Base-by-base conservation (phyloP, 140 eudicot species). In the Flaveria floridana region DNA sequence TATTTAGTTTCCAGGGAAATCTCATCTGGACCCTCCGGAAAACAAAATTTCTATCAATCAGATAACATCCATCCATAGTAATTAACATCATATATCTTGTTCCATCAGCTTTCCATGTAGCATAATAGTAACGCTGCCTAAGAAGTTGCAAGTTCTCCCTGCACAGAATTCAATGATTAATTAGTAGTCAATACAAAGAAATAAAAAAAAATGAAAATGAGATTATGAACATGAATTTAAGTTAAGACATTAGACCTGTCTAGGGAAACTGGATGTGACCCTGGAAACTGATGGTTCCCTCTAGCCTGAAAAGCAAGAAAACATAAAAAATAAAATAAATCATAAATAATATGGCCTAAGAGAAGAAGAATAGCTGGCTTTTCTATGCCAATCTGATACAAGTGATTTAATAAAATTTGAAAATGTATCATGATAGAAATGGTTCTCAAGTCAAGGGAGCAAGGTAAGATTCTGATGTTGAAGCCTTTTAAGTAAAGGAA, bases 41-140 rank as follows among this genome's bases (percentile, higher is more conserved):
- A 46, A 65, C 88, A 73, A 94, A 94, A 82, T 84, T 89, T 74
- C 99, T 87, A 74, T 94, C 99, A 59, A 94, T 78, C 68, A 94
- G 79, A 90, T 85, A 94, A 71, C 97, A 91, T 25, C 99, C 99
- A 76, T 94, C 99, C 83, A 87, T 81, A 1, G 95, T 91, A 26
- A 94, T 91, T 65, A 94, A 74, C 96, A 94, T 84, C 99, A 94
- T 94, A 77, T 94, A 94, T 85, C 99, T 87, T 55, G 99, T 94
- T 47, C 99, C 99, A 85, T 94, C 99, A 52, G 99, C 99, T 83
- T 94, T 94, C 99, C 99, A 94, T 28, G 99, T 94, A 25, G 99
- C 95, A 68, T 94, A 94, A 76, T 94, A 91, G 80, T 91, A 94
- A 18, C 99, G 96, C 71, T 94, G 99, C 77, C 97, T 81, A 78